These are phyloP conservation scores for Dioscorea zingiberensis DNA, from an alignment of 106 monocot species.

Conservation along the genomic window DNA sequence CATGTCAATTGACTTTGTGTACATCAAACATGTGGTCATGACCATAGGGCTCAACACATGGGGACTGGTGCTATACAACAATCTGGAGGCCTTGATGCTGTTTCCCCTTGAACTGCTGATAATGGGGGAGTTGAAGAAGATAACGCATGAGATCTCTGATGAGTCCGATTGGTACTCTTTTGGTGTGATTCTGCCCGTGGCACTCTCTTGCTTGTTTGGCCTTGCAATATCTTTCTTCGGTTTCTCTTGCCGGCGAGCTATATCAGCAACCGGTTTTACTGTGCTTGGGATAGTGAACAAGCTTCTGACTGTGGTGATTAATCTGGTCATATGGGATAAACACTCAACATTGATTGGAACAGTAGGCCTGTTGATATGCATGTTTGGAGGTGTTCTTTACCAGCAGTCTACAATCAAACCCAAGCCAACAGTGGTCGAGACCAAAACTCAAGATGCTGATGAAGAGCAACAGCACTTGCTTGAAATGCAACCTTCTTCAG, in stretches of 20 bases:
- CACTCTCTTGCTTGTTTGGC: constrained; percentile 60
- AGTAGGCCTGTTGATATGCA: constrained; percentile 32
- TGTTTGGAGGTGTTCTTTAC: constrained; percentile 37
- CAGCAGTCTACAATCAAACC: constrained; percentile 34
- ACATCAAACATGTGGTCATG: constrained; percentile 81
- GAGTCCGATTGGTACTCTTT: constrained; percentile 39
- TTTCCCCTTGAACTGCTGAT: constrained; percentile 60
- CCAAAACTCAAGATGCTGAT: neutral
- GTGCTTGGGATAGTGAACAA: constrained; percentile 57
- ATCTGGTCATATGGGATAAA: constrained; percentile 40
- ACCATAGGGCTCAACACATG: constrained; percentile 77
- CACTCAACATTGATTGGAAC: constrained; percentile 36
- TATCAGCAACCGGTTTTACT: constrained; percentile 73
- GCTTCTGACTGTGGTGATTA: constrained; percentile 38
- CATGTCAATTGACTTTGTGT: constrained; percentile 76
- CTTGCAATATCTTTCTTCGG: constrained; percentile 74
- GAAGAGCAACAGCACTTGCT: constrained; percentile 30
- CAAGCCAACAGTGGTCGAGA: constrained; percentile 4
- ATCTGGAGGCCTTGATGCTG: constrained; percentile 57
- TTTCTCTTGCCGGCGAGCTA: constrained; percentile 55
- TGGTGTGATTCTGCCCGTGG: constrained; percentile 48
- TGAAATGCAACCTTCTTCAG: constrained; percentile 17
- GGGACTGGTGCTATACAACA: constrained; percentile 73
- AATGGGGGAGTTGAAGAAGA: constrained; percentile 66
- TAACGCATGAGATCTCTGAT: constrained; percentile 38